Conservation (phyloP, 225 moss, liverwort and hornwort species). For the Polytrichum formosum region DNA sequence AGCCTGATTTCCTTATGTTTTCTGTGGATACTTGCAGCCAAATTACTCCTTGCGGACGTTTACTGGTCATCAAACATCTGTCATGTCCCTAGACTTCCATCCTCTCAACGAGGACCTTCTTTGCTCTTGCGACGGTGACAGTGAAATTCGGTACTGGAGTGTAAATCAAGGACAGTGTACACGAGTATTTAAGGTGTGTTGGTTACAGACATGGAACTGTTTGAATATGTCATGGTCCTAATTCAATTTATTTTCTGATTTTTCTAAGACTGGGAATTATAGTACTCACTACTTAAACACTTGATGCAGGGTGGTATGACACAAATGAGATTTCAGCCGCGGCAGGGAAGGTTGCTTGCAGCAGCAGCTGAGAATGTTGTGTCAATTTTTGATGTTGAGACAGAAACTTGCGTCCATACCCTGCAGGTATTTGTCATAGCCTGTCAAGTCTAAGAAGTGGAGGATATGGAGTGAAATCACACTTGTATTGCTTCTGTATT, state of each 20-base stretch:
- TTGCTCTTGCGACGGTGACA: conserved; percentile 97
- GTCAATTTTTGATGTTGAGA: conserved; percentile 95
- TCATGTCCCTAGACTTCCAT: conserved; percentile 97
- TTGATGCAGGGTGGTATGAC: conserved; percentile 86
- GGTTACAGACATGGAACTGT: background rate
- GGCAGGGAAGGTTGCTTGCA: conserved; percentile 89
- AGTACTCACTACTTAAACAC: background rate
- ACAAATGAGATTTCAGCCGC: conserved; percentile 99
- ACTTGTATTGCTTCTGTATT: background rate
- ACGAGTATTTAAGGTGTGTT: conserved; percentile 87
- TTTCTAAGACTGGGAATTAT: background rate
- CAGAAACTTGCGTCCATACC: conserved; percentile 84
- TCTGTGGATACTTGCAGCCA: conserved; percentile 61
- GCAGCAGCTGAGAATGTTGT: conserved; percentile 96
- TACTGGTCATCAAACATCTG: conserved; percentile 80
- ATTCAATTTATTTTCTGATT: background rate
- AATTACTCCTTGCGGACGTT: conserved; percentile 83
- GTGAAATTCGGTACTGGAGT: conserved; percentile 99
- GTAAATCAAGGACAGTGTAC: conserved; percentile 86
- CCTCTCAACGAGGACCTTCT: conserved; percentile 91
- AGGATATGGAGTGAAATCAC: background rate
- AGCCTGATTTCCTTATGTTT: background rate
- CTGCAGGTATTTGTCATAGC: conserved; percentile 58
- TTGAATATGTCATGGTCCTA: background rate
- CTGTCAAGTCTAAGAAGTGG: background rate